phyloP scores from a whole-genome alignment of 2,329 filamentous ascomycete genomes.

The Calonectria pteridis region DNA sequence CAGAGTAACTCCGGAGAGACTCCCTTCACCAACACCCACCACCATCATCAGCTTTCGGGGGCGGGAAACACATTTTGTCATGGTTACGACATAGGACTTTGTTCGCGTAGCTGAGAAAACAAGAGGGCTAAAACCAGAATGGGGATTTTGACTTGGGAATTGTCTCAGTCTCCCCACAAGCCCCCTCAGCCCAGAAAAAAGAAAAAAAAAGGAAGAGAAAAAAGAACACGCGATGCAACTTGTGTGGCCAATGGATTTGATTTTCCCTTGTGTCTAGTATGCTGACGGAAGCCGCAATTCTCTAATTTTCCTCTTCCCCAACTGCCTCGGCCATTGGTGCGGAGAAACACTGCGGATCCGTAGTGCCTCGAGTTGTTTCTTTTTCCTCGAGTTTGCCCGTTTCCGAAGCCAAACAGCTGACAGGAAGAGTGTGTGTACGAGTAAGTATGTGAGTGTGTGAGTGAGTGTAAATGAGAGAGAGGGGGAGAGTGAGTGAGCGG shows the following conservation, averaged over 20 bases:
- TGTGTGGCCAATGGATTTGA: not conserved
- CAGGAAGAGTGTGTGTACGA: not conserved
- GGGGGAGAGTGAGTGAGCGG: not conserved
- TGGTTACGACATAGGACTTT: not conserved
- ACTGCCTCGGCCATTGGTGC: not conserved
- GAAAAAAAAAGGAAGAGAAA: not conserved
- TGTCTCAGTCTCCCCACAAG: not conserved
- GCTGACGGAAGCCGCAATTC: not conserved
- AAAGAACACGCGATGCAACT: not conserved
- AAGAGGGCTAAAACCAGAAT: not conserved
- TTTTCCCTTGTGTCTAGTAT: not conserved
- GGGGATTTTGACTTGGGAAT: not conserved
- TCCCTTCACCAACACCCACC: not conserved
- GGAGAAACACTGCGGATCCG: constrained; percentile 4
- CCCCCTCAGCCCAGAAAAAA: not conserved
- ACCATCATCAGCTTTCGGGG: not conserved
- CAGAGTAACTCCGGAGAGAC: constrained; percentile 7
- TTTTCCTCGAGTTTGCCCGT: not conserved
- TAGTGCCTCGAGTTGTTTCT: not conserved
- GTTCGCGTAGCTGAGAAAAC: not conserved
- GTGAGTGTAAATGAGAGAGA: not conserved
- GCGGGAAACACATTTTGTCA: not conserved
- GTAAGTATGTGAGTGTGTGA: not conserved
- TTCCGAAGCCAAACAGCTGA: not conserved
- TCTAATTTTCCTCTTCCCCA: not conserved